These are phyloP conservation scores for Trichomonas vaginalis DNA, from an alignment of 208 protist species.

Conservation along the genomic window DNA sequence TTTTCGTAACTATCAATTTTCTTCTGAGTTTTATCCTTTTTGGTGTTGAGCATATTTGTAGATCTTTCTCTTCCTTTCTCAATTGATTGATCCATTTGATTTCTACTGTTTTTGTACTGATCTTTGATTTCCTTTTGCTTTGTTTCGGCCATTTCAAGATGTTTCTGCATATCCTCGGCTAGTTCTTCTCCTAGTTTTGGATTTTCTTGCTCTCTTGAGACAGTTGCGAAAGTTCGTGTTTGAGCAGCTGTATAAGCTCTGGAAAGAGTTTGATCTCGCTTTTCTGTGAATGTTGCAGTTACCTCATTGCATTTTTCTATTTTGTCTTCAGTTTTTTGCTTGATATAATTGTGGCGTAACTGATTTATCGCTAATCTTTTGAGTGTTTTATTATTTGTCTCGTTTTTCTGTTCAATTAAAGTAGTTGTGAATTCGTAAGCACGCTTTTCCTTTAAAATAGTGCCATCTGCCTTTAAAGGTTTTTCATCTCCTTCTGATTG, in stretches of 20 bases:
- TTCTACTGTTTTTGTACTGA: neutral
- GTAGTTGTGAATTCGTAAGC: neutral
- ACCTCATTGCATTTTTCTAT: neutral
- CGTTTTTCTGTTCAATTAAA: neutral
- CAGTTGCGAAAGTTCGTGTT: neutral
- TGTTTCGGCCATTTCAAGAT: neutral
- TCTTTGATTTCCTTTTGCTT: neutral
- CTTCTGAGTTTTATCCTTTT: neutral
- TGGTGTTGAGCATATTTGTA: neutral
- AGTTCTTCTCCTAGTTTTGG: neutral
- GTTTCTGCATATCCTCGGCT: neutral
- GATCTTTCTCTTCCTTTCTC: neutral
- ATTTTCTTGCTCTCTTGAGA: neutral
- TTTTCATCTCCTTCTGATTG: neutral
- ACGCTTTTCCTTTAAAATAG: neutral
- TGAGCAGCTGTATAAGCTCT: neutral
- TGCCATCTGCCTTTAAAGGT: neutral
- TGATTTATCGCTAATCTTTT: neutral
- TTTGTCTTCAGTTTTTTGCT: neutral
- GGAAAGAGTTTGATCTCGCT: neutral
- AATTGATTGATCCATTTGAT: neutral
- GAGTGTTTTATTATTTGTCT: neutral
- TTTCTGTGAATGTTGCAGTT: neutral
- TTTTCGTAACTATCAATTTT: neutral
- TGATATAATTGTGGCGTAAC: neutral